These are phyloP conservation scores for Dryas integrifolia DNA, from an alignment of 331 rosid species.

Conservation along the genomic window DNA sequence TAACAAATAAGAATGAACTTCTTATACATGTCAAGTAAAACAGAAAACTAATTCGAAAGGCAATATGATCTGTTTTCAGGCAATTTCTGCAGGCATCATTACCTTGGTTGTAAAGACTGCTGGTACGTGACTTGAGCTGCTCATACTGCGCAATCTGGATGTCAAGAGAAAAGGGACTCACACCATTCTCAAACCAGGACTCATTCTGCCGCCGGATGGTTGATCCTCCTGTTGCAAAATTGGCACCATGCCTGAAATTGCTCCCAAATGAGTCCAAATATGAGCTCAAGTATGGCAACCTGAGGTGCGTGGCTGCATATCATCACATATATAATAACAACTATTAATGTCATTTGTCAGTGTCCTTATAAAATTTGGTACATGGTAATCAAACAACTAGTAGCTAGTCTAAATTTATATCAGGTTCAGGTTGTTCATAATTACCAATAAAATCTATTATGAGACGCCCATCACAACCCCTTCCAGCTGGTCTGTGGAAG, in stretches of 20 bases:
- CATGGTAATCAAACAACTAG: neutral
- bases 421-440: neutral
- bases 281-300: constrained; percentile 52
- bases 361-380: neutral
- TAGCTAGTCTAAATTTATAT: neutral
- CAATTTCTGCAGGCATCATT: no score
- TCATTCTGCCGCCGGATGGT: constrained; percentile 57
- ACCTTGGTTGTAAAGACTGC: constrained; percentile 49
- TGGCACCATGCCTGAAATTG: constrained; percentile 69
- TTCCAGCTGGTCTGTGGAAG: constrained; percentile 59
- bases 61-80: neutral
- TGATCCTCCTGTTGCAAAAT: constrained; percentile 77
- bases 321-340: neutral
- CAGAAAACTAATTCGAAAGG: neutral
- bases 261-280: constrained; percentile 70
- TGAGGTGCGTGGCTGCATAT: constrained; percentile 53
- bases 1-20: neutral
- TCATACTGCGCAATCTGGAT: constrained; percentile 55
- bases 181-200: constrained; percentile 49
- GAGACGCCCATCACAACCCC: constrained; percentile 75
- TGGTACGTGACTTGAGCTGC: constrained; percentile 64
- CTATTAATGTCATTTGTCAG: neutral
- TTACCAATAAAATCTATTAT: constrained; percentile 66
- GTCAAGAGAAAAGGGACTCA: constrained; percentile 64
- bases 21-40: neutral